These are phyloP conservation scores for Nepenthes gracilis DNA, from an alignment of 148 eudicot species.

Conservation along the genomic window DNA sequence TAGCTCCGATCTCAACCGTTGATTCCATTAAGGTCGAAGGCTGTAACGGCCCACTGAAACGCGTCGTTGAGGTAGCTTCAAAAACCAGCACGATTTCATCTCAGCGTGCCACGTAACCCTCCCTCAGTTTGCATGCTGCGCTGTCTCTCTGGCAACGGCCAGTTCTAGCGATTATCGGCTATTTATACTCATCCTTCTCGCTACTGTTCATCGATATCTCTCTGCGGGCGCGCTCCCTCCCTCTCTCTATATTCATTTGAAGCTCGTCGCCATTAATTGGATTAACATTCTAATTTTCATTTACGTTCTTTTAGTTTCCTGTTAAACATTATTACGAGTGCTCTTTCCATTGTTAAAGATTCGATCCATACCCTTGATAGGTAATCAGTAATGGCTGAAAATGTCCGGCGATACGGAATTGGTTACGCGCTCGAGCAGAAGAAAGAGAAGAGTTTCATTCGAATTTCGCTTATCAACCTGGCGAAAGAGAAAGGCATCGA, in stretches of 20 bases:
- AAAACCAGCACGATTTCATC: no score
- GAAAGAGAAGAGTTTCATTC: constrained; percentile 49
- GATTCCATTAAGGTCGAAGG: no score
- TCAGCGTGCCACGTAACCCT: no score
- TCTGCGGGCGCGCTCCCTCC: background rate
- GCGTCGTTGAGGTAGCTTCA: no score
- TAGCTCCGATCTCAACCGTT: no score
- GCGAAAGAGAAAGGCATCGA: constrained; percentile 39
- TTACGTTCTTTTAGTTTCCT: background rate
- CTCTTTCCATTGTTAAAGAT: constrained; percentile 1
- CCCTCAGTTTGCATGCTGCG: no score
- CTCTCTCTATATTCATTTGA: background rate
- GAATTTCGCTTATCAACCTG: constrained; percentile 28
- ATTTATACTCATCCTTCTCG: background rate
- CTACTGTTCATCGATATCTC: constrained; percentile 1
- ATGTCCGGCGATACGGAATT: constrained; percentile 21
- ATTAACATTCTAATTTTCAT: constrained; percentile 14
- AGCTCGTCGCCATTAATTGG: background rate
- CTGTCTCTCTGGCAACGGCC: no score
- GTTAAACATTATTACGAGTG: constrained; percentile 16
- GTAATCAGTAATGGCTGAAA: constrained; percentile 32
- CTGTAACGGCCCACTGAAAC: no score
- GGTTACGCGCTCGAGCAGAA: constrained; percentile 66
- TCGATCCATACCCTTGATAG: background rate
- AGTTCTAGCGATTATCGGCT: no score